Percentiles rank a stretch among this genome's conserved stretches.
phyloP scores from a whole-genome alignment of 192 early-diverging fungal genomes.

The Mortierella claussenii region DNA sequence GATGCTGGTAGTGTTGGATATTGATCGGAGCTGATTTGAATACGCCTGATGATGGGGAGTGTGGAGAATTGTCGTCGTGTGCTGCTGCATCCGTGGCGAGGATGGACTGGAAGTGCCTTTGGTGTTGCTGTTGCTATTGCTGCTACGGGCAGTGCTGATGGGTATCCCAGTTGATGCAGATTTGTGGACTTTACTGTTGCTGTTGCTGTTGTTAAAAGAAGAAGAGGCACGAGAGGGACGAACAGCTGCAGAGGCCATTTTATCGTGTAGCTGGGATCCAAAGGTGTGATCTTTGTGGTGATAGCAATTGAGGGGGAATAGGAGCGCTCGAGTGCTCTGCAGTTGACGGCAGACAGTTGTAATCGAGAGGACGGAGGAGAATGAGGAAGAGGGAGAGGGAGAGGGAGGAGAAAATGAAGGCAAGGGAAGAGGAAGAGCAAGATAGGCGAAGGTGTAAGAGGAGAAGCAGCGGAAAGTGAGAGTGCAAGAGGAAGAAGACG shows the following conservation, averaged over 20 bases:
- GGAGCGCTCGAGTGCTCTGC: background rate
- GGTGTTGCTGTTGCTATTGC: too few relatives aligned
- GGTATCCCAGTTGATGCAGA: background rate
- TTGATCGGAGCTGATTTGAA: slow-evolving; percentile 9
- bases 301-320: background rate
- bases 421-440: background rate
- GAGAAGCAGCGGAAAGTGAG: background rate
- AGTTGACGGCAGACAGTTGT: background rate
- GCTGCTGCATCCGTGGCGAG: background rate
- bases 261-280: background rate
- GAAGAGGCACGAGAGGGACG: too few relatives aligned
- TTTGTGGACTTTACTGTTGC: background rate
- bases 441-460: background rate
- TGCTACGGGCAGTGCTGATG: too few relatives aligned
- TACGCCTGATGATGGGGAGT: slow-evolving; percentile 15
- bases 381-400: background rate
- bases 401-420: background rate
- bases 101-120: too few relatives aligned
- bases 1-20: background rate
- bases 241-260: background rate
- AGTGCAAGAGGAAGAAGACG: background rate
- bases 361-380: background rate
- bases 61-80: slow-evolving; percentile 8
- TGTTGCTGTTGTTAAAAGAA: background rate
- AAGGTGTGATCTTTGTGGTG: background rate